Evolutionary conservation across 306 rosid species (phyloP), one percentile per base, ranked within the genome.

Genomic region (Malus orientalis): DNA sequence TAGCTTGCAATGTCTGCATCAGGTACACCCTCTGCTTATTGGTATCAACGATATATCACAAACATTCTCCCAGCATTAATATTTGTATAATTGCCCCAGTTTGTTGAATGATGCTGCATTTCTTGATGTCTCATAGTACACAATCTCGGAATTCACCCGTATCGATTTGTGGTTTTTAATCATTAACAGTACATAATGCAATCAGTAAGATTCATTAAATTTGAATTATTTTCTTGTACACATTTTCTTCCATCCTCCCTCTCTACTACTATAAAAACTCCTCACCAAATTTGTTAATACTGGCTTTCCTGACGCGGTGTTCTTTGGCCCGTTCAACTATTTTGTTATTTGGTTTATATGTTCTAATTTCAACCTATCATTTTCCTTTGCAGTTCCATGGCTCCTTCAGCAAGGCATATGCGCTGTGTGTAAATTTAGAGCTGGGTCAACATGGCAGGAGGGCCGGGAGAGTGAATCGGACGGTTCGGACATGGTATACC

Each of bases 1-100:
- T 76, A 87, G 87, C 82, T 76, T 89, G 84, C 91, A 91, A 51
- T 89, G 90, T 80, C 74, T 84, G 84, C 93, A 89, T 84, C 93
- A 89, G 89, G 91, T 89, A 85, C 25, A 32, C n/a, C 62, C 58
- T 29, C 54, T 68, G 42, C 62, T 45, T 65, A 69, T 54, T 67
- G 53, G 4, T 29, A 22, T 42, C 20, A 19, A 38, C 25, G 55
- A n/a, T 67, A 15, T 23, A 19, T 20, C 55, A 42, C 72, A 68
- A 68, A 3, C 38, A 10, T 53, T 32, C 30, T 61, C 14, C 32
- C 36, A 30, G 42, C 32, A 42, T 30, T 30, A 51, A 51, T 51
- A 15, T 51, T 51, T 51, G 55, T 51, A 15, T 29, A 14, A 62
- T 27, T 27, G 3, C 40, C 36, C 6, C n/a, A 27, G 38, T 62